Evolutionary conservation across 1,284 basidiomycete species (phyloP).

Genomic region (Garcileccinum viscosum): DNA sequence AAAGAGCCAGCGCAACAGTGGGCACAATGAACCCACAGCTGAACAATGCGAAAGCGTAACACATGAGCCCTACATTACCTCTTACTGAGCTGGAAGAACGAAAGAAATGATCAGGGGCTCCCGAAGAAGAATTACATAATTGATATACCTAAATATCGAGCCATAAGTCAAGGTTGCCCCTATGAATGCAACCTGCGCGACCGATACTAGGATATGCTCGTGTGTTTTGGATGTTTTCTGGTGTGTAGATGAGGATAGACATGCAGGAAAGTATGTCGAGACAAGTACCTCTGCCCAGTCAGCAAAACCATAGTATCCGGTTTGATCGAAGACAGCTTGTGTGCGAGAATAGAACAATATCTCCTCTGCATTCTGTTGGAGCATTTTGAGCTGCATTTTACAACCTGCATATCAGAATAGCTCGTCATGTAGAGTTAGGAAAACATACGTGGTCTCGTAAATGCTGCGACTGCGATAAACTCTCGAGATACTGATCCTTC

Average conservation of each 20-base stretch:
- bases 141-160: slow-evolving; percentile 11
- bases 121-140: too few species aligned
- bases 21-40: slow-evolving; percentile 20
- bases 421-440: not conserved
- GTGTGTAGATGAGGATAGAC: not conserved
- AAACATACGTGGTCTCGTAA: too few species aligned
- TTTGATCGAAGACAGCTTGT: not conserved
- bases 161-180: slow-evolving; percentile 13
- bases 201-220: not conserved
- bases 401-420: not conserved
- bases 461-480: too few species aligned
- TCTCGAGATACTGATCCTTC: too few species aligned
- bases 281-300: slow-evolving; percentile 10
- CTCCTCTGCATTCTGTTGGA: not conserved
- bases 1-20: slow-evolving; percentile 11
- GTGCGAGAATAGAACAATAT: slow-evolving; percentile 4
- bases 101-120: not conserved
- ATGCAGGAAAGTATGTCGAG: not conserved
- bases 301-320: slow-evolving; percentile 7
- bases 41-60: slow-evolving; percentile 21
- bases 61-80: slow-evolving; percentile 20
- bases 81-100: slow-evolving; percentile 5
- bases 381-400: not conserved
- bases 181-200: slow-evolving; percentile 10
- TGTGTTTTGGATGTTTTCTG: slow-evolving; percentile 10